A percentile compares a stretch with the other conserved stretches of the same genome.
Evolutionary conservation across 176 grass and related monocot species (phyloP).

Genomic region (Puccinellia tenuiflora): DNA sequence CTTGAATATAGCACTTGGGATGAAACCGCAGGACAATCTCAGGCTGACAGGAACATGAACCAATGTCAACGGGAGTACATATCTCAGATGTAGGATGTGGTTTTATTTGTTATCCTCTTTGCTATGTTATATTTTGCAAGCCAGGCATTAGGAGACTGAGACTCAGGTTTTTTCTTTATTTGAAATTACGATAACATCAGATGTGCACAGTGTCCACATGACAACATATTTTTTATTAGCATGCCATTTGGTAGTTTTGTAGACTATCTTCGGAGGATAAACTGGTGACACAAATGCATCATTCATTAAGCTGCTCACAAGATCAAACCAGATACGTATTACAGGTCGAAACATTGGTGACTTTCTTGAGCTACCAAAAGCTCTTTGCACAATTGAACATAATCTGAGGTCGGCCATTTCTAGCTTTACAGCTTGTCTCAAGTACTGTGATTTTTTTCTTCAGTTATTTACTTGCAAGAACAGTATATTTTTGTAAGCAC

Average conservation of each 20-base stretch:
- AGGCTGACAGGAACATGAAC: neutral
- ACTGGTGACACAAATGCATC: neutral
- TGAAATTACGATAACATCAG: neutral
- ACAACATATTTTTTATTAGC: neutral
- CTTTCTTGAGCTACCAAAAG: neutral
- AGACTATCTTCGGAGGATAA: neutral
- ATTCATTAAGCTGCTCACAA: neutral
- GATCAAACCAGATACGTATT: neutral
- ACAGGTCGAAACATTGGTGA: neutral
- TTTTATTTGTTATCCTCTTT: neutral
- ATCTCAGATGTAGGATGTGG: neutral
- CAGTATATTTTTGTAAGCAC: neutral
- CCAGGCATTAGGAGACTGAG: neutral
- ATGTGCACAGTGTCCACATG: neutral
- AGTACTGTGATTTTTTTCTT: neutral
- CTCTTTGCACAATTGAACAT: conserved; percentile 3
- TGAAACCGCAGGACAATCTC: conserved; percentile 1
- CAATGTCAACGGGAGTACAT: neutral
- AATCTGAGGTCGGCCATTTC: neutral
- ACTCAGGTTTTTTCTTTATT: neutral
- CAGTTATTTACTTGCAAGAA: conserved; percentile 7
- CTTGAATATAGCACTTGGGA: neutral
- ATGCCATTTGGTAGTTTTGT: neutral
- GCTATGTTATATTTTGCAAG: neutral
- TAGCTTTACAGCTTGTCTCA: neutral